Conservation (phyloP, 2,329 filamentous ascomycete species). For the Claviceps digitariae region DNA sequence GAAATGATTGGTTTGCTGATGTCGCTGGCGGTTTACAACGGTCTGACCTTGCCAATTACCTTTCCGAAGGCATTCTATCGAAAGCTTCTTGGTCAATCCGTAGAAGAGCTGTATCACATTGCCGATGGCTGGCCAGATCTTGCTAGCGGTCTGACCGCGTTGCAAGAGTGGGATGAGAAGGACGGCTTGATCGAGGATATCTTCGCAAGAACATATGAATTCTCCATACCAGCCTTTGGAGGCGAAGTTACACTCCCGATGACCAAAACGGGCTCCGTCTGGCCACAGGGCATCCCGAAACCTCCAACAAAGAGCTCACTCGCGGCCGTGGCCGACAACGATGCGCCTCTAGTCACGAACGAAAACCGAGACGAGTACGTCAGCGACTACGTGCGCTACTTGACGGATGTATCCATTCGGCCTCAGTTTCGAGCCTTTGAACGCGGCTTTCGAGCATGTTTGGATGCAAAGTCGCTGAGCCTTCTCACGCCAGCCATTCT, state of each 20-base stretch:
- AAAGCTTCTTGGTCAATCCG: slow-evolving; percentile 57
- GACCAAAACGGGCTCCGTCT: slow-evolving; percentile 27
- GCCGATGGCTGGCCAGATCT: slow-evolving; percentile 79
- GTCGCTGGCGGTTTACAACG: slow-evolving; percentile 85
- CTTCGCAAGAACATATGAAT: slow-evolving; percentile 76
- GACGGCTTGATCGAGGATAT: slow-evolving; percentile 68
- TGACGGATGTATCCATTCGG: slow-evolving; percentile 63
- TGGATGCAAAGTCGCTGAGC: slow-evolving; percentile 55
- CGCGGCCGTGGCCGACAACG: slow-evolving; percentile 17
- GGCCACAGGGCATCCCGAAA: slow-evolving; percentile 37
- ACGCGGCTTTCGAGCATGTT: slow-evolving; percentile 63
- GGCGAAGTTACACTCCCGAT: slow-evolving; percentile 44
- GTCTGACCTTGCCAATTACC: slow-evolving; percentile 76
- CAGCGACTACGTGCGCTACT: slow-evolving; percentile 70
- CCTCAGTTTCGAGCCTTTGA: slow-evolving; percentile 72
- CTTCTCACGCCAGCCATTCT: slow-evolving; percentile 60
- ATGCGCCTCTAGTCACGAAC: slow-evolving; percentile 65
- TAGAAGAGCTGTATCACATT: slow-evolving; percentile 62
- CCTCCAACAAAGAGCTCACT: slow-evolving; percentile 17
- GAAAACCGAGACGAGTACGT: slow-evolving; percentile 68
- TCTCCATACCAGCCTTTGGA: slow-evolving; percentile 52
- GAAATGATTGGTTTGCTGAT: slow-evolving; percentile 81
- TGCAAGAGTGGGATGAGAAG: slow-evolving; percentile 63
- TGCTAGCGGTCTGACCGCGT: slow-evolving; percentile 54
- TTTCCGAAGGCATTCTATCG: slow-evolving; percentile 78